Base-by-base conservation (phyloP, 2,329 filamentous ascomycete genomes). In the Colletotrichum chrysophilum region DNA sequence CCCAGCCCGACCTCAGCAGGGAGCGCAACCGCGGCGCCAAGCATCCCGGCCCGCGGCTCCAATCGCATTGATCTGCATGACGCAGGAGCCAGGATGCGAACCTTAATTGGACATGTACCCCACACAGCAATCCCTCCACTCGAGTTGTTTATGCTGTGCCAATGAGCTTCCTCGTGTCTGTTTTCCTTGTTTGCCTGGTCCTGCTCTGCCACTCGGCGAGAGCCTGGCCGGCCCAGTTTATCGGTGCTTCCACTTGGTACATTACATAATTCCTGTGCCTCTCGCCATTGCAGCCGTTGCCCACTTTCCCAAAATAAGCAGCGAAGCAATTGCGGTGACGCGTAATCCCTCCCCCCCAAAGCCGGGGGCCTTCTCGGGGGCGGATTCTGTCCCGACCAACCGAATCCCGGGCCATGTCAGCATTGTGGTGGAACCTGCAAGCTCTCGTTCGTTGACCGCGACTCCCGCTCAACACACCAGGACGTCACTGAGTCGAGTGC, bases 31-130 rank as follows among this genome's bases (percentile, higher is more conserved):
- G 43, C 70, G 73, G 70, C 69, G 73, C 70, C 69, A 73, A 75
- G 73, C 34, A 36, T 64, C 56, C 69, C 73, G 73, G 64, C 64
- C 73, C 70, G 56, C 70, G 43, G 70, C 62, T 75, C 73, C 64
- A 67, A 73, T 70, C 71, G 65, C 64, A 70, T 66, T 61, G 71
- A 76, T 76, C 74, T 74, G 74, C 74, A 74, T 74, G 74, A 76
- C 74, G 70, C 74, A 75, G 71, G 48, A 70, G 74, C 74, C 65
- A 76, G 74, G 74, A 66, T 76, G 48, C 66, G 74, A 76, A 76
- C 74, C 71, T 76, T 76, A 76, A 76, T 70, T 52, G 74, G 71
- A 70, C 65, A 69, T 74, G 71, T 74, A 56, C 71, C 74, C 74
- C 73, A 75, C 73, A 73, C 7, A 61, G 13, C 48, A 71, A 60